Conservation (phyloP, 768 basidiomycete species). For the Calocybe indica region DNA sequence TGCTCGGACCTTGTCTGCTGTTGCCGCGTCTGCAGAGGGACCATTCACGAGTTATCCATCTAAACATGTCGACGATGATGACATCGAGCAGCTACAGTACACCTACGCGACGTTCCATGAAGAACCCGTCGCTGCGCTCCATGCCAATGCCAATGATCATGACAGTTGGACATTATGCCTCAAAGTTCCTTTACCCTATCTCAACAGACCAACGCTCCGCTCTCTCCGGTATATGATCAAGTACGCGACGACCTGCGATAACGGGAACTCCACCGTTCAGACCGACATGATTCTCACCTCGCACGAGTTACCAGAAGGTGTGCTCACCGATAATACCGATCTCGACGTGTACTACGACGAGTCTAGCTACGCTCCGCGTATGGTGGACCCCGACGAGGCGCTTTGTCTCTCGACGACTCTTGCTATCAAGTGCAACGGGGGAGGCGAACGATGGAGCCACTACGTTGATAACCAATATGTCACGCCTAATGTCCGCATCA, state of each 20-base stretch:
- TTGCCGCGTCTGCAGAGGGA: not conserved
- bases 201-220: conserved; percentile 12
- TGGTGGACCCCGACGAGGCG: conserved; percentile 10
- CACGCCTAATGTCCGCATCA: conserved; percentile 11
- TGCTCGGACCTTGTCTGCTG: not conserved
- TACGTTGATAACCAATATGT: conserved; percentile 12
- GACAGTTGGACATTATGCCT: conserved; percentile 7
- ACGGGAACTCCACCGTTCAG: conserved; percentile 15
- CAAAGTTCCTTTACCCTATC: not conserved
- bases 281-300: conserved; percentile 13
- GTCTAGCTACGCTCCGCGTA: conserved; percentile 8
- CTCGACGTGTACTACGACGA: conserved; percentile 4
- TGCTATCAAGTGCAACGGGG: conserved; percentile 14
- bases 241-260: conserved; percentile 14
- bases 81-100: conserved; percentile 3
- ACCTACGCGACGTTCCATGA: conserved; percentile 12
- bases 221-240: conserved; percentile 14
- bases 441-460: conserved; percentile 14
- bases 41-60: conserved; percentile 1
- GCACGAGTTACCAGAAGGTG: conserved; percentile 1
- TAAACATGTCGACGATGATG: not conserved
- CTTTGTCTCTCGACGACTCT: conserved; percentile 11
- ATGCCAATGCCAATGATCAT: not conserved
- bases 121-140: conserved; percentile 8
- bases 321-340: not conserved